phyloP scores from a whole-genome alignment of 345 rosid genomes.

The Populus tremula region DNA sequence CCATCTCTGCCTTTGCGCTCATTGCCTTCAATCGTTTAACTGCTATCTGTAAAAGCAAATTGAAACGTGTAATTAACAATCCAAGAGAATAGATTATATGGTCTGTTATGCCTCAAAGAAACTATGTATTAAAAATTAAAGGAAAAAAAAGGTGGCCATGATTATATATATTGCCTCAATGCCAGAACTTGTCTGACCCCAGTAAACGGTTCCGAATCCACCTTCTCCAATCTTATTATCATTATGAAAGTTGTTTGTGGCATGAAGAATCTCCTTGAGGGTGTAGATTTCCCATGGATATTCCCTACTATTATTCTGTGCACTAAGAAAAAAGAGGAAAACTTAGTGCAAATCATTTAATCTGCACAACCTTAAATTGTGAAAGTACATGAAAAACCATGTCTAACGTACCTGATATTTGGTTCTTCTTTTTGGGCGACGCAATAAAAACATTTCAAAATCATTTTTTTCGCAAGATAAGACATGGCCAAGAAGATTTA shows the following conservation, averaged over 20 bases:
- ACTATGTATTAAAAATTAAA: background rate
- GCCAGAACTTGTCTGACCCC: slow-evolving; percentile 70
- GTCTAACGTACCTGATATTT: slow-evolving; percentile 17
- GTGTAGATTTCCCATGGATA: slow-evolving; percentile 58
- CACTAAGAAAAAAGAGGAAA: slow-evolving; percentile 6
- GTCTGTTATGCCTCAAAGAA: background rate
- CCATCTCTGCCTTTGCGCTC: slow-evolving; percentile 70
- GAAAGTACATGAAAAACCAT: background rate
- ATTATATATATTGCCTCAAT: slow-evolving; percentile 38
- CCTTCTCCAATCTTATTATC: slow-evolving; percentile 76
- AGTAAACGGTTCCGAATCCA: slow-evolving; percentile 63
- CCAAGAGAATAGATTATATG: background rate
- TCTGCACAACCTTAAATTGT: background rate
- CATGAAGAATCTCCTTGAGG: slow-evolving; percentile 54
- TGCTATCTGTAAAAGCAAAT: slow-evolving; percentile 41
- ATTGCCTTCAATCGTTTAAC: slow-evolving; percentile 64
- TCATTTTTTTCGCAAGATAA: slow-evolving; percentile 6
- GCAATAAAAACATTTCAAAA: slow-evolving; percentile 28
- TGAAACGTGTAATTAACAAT: background rate
- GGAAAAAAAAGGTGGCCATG: background rate
- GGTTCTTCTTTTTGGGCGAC: slow-evolving; percentile 8
- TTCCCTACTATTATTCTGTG: slow-evolving; percentile 21
- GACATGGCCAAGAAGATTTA: background rate
- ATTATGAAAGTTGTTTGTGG: slow-evolving; percentile 60
- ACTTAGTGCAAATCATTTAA: background rate